Conservation (phyloP, 2,329 filamentous ascomycete genomes). For the Claviceps citrina region DNA sequence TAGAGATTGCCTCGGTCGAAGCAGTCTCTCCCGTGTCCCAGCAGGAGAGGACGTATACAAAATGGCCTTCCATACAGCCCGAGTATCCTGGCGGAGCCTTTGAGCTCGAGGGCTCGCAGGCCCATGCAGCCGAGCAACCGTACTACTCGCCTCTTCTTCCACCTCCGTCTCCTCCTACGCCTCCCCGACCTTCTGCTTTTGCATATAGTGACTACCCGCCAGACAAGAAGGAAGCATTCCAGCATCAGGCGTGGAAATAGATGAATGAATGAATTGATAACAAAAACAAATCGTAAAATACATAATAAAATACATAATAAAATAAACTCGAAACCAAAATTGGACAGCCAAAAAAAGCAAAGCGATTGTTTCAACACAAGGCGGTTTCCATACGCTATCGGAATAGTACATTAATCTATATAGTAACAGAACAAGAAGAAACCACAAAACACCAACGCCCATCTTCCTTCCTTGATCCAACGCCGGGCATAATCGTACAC, state of each 20-base stretch:
- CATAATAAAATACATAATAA: too few relatives aligned
- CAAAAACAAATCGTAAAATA: neutral
- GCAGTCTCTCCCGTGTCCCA: neutral
- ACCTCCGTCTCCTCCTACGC: neutral
- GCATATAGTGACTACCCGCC: neutral
- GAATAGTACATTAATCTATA: conserved; percentile 3
- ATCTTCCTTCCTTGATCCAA: conserved; percentile 6
- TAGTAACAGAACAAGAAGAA: too few relatives aligned
- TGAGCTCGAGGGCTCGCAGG: conserved; percentile 30
- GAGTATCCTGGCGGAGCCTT: conserved; percentile 17
- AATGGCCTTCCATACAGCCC: neutral
- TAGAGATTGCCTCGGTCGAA: conserved; percentile 35
- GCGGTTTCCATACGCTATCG: too few relatives aligned
- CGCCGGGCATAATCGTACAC: conserved; percentile 16
- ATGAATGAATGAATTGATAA: neutral
- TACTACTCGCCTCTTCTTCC: neutral
- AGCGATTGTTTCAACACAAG: too few relatives aligned
- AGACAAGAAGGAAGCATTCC: neutral
- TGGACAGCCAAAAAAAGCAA: too few relatives aligned
- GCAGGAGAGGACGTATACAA: neutral
- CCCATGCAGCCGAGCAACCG: neutral
- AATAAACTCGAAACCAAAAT: too few relatives aligned
- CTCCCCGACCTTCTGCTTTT: neutral
- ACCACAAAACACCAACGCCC: conserved; percentile 3
- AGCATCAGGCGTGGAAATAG: neutral